Base-by-base conservation (phyloP, 2,329 filamentous ascomycete genomes). In the Diplodia corticola region DNA sequence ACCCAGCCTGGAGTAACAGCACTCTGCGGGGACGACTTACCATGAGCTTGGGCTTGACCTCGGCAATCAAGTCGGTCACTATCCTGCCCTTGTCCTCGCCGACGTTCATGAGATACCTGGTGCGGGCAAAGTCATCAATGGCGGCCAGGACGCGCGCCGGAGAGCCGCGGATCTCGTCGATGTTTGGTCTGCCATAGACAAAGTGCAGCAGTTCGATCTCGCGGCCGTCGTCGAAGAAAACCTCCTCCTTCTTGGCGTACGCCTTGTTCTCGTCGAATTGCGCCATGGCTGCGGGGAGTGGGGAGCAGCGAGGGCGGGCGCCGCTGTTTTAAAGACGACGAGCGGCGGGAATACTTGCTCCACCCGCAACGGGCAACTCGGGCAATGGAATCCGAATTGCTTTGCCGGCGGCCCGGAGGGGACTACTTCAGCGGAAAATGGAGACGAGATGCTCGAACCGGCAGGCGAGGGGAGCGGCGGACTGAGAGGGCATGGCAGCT, bases 41-140 rank as follows among this genome's bases (percentile, higher is more conserved):
- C 87, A 93, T 91, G 2, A 82, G 82, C 64, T 86, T 76, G 0
- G 90, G 91, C 74, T 89, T 90, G 55, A 84, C 80, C 69, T 90
- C 81, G 22, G 81, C 80, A 67, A 95, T 93, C 46, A 93, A 76
- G 33, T 90, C 83, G 9, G 84, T 84, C 1, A 94, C 86, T 63
- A 92, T 89, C 68, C 82, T 84, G 54, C 90, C 91, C 78, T 95
- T 95, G 72, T 88, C 83, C 70, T 88, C 84, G 48, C 91, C 91
- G 1, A 95, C 86, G 69, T 93, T 94, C 89, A 94, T 94, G 61
- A 94, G 84, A 69, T 89, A 91, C 74, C 89, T 90, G 68, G 86
- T 83, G 50, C 85, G 79, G 13, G 81, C 86, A 75, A 84, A 94
- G 63, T 90, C 85, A 72, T 94, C 90, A 74, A 94, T 92, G 30